Conservation (phyloP, 2,329 filamentous ascomycete genomes). For the Fusarium sp. region DNA sequence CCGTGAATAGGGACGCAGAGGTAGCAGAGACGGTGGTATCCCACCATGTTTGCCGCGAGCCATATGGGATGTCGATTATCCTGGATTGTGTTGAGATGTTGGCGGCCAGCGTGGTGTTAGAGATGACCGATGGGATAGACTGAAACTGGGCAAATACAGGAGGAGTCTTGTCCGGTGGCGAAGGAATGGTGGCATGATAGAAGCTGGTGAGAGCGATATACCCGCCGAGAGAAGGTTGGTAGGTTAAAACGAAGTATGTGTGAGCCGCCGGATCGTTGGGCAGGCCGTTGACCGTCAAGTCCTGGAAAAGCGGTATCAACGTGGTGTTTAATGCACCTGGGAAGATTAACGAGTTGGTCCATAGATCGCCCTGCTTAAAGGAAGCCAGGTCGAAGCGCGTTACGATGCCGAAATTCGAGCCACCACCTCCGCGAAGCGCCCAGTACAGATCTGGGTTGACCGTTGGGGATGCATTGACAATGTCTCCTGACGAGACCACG, state of each 20-base stretch:
- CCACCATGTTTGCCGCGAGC: conserved; percentile 45
- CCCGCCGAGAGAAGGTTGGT: background rate
- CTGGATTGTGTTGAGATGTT: conserved; percentile 41
- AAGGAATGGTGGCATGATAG: conserved; percentile 13
- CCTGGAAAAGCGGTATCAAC: conserved; percentile 22
- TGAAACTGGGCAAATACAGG: conserved; percentile 40
- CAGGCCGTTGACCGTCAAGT: conserved; percentile 28
- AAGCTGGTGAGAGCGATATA: conserved; percentile 8
- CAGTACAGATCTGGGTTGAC: conserved; percentile 15
- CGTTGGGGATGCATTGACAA: conserved; percentile 45
- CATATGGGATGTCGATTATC: conserved; percentile 39
- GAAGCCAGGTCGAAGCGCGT: conserved; percentile 45
- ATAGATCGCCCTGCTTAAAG: conserved; percentile 44
- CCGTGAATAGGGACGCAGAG: conserved; percentile 38
- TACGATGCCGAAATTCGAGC: conserved; percentile 23
- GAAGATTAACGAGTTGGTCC: conserved; percentile 38
- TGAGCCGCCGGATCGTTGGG: conserved; percentile 33
- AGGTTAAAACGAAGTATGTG: conserved; percentile 30
- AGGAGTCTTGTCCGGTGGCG: conserved; percentile 19
- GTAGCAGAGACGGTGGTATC: conserved; percentile 41
- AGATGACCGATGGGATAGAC: conserved; percentile 30
- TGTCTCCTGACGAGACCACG: conserved; percentile 55
- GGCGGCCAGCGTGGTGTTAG: conserved; percentile 32
- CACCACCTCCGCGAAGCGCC: conserved; percentile 20
- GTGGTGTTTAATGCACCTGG: conserved; percentile 20